These are phyloP conservation scores for Lindgomyces ingoldianus DNA, from an alignment of 495 filamentous ascomycete species.

Conservation along the genomic window DNA sequence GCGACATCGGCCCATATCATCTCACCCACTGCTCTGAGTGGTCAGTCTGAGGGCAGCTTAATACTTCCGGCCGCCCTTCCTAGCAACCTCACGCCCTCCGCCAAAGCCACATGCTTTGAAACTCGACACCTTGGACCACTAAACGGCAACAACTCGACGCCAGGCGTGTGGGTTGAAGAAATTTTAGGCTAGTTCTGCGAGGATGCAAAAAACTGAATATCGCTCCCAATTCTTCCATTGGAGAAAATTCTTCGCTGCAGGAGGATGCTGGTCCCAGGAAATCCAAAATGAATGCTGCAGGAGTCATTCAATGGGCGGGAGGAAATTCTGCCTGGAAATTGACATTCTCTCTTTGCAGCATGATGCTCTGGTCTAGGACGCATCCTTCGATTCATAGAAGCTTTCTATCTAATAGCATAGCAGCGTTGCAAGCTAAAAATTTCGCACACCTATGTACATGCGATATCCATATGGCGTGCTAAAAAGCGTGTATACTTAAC, in stretches of 20 bases:
- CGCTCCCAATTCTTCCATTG: not conserved
- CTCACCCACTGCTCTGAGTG: too few relatives aligned
- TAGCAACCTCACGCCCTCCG: not conserved
- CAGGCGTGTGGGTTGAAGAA: not conserved
- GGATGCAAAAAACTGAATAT: not conserved
- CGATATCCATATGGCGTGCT: constrained; percentile 15
- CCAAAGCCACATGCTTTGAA: too few relatives aligned
- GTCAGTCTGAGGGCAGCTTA: constrained; percentile 1
- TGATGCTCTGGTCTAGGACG: not conserved
- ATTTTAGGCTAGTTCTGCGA: not conserved
- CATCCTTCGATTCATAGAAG: not conserved
- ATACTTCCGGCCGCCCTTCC: not conserved
- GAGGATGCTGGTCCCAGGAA: too few relatives aligned
- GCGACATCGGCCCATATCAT: too few relatives aligned
- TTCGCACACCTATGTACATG: not conserved
- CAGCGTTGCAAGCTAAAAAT: not conserved
- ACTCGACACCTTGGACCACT: too few relatives aligned
- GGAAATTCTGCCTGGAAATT: constrained; percentile 3
- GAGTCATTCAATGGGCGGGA: constrained; percentile 1
- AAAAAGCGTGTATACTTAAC: constrained; percentile 36
- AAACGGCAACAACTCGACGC: too few relatives aligned
- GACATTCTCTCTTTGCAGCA: too few relatives aligned
- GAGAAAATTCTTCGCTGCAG: not conserved
- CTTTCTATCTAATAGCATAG: constrained; percentile 4
- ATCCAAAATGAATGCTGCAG: too few relatives aligned